Evolutionary conservation across 2,329 filamentous ascomycete genomes (phyloP).

Genomic region (Falciphora oryzae): DNA sequence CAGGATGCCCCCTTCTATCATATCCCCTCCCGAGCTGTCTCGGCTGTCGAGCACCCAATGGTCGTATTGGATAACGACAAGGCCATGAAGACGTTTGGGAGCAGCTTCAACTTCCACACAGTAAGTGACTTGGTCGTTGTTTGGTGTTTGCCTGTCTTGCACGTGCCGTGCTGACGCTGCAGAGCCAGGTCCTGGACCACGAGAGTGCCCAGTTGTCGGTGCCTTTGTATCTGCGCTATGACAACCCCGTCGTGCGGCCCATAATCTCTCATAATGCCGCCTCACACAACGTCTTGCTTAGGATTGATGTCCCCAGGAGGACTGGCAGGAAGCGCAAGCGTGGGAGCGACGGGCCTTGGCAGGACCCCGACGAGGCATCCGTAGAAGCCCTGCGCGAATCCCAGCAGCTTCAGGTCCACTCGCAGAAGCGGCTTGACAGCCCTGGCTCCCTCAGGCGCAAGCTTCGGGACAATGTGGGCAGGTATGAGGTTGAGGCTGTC

Average conservation of each 20-base stretch:
- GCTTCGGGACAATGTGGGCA: constrained; percentile 63
- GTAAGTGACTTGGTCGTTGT: constrained; percentile 20
- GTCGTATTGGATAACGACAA: constrained; percentile 35
- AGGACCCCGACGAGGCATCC: constrained; percentile 36
- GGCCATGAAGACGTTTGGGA: constrained; percentile 34
- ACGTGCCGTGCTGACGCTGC: constrained; percentile 24
- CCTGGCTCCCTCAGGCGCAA: constrained; percentile 53
- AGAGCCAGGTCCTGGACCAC: constrained; percentile 32
- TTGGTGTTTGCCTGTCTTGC: neutral
- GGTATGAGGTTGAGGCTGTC: constrained; percentile 63
- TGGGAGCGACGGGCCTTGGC: constrained; percentile 63
- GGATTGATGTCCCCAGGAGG: constrained; percentile 77
- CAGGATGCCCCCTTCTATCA: constrained; percentile 29
- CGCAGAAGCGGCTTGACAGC: constrained; percentile 31
- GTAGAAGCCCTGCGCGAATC: neutral
- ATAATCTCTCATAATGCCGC: constrained; percentile 69
- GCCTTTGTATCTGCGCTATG: constrained; percentile 71
- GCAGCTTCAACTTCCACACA: constrained; percentile 30
- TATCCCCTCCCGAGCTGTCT: constrained; percentile 31
- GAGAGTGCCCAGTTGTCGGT: constrained; percentile 40
- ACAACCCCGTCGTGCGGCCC: constrained; percentile 73
- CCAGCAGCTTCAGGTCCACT: neutral
- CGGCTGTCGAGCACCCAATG: constrained; percentile 39
- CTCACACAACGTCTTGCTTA: constrained; percentile 80
- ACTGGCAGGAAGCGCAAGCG: constrained; percentile 83